These are phyloP conservation scores for Breviolum minutum DNA, from an alignment of 73 alveolate genomes.

Conservation along the genomic window DNA sequence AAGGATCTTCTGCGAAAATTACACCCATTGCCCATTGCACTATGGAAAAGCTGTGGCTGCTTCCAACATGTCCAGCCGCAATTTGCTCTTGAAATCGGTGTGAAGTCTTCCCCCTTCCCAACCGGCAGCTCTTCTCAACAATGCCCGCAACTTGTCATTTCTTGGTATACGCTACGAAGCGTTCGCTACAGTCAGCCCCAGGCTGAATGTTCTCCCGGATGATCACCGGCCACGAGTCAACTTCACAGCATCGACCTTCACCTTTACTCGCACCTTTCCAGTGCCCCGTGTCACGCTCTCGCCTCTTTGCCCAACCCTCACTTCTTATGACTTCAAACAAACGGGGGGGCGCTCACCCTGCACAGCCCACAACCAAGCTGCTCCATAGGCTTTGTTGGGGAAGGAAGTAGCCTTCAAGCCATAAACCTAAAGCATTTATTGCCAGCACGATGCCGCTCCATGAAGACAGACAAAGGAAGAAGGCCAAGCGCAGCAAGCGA, in stretches of 20 bases:
- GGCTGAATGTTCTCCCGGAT: not conserved
- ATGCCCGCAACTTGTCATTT: not conserved
- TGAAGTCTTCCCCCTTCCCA: not conserved
- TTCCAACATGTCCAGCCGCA: not conserved
- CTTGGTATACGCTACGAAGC: slow-evolving; percentile 7
- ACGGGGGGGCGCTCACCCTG: too few species aligned
- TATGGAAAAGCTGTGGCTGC: not conserved
- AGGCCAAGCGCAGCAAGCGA: too few species aligned
- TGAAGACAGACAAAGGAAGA: too few species aligned
- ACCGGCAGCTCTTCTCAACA: not conserved
- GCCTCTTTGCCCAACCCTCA: too few species aligned
- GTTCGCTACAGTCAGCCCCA: not conserved
- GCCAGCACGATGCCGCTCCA: too few species aligned
- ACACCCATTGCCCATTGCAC: not conserved
- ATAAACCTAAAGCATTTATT: too few species aligned
- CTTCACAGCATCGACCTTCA: not conserved
- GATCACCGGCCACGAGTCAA: slow-evolving; percentile 1
- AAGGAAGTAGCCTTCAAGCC: too few species aligned
- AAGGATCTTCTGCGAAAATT: not conserved
- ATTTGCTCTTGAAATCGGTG: not conserved
- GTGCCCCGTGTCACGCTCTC: too few species aligned
- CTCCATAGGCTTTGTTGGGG: too few species aligned
- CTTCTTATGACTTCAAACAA: too few species aligned
- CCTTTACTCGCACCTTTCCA: not conserved
- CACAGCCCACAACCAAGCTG: too few species aligned